phyloP scores from a whole-genome alignment of 1,284 basidiomycete species.

The Irpex rosettiformis region DNA sequence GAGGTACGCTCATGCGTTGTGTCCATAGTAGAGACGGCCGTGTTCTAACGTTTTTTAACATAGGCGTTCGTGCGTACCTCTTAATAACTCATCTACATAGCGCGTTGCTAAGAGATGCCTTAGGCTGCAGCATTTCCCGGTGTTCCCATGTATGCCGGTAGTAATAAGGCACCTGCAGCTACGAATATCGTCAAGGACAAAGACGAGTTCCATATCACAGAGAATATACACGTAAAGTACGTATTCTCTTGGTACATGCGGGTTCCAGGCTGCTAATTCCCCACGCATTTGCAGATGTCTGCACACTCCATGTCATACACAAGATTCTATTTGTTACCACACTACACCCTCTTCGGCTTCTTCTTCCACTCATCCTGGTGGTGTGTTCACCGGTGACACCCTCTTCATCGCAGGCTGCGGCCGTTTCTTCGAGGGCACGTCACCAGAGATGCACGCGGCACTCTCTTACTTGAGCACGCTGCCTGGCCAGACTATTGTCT shows the following conservation, averaged over 20 bases:
- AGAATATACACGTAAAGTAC: constrained; percentile 70
- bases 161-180: constrained; percentile 63
- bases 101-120: background rate
- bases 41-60: background rate
- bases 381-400: constrained; percentile 95
- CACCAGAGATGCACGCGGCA: constrained; percentile 81
- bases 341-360: constrained; percentile 49
- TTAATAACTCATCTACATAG: background rate
- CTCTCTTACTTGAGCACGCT: constrained; percentile 75
- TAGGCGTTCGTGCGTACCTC: constrained; percentile 54
- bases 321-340: constrained; percentile 93
- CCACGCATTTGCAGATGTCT: constrained; percentile 55
- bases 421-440: constrained; percentile 94
- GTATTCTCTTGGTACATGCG: constrained; percentile 13
- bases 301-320: constrained; percentile 94
- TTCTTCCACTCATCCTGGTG: constrained; percentile 47
- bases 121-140: constrained; percentile 63
- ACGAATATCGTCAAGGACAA: constrained; percentile 77
- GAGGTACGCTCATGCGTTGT: constrained; percentile 38
- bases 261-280: background rate
- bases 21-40: too few species aligned
- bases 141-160: constrained; percentile 84
- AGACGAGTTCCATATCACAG: constrained; percentile 70
- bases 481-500: constrained; percentile 80
- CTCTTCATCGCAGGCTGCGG: constrained; percentile 94